Evolutionary conservation across 768 basidiomycete genomes (phyloP).

Genomic region (Cyclocybe cylindracea): DNA sequence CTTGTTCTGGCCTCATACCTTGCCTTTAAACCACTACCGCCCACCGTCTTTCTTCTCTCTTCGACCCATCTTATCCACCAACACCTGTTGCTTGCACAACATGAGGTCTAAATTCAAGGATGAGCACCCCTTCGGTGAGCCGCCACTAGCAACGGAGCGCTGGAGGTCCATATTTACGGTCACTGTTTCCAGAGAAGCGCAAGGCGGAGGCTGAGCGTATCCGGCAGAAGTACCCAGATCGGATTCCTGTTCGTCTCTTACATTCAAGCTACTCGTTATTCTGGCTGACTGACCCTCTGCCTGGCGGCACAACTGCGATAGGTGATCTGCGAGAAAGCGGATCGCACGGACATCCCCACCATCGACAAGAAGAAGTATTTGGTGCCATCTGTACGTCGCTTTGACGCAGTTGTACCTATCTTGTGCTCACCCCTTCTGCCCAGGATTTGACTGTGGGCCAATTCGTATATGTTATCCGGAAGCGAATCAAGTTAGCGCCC

Average conservation of each 20-base stretch:
- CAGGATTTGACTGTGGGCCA: constrained; percentile 97
- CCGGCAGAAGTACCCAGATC: constrained; percentile 97
- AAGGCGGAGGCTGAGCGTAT: constrained; percentile 99
- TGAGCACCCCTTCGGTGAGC: constrained; percentile 96
- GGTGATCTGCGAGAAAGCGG: constrained; percentile 99
- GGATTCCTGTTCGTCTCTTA: constrained; percentile 81
- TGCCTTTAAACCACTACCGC: constrained; percentile 26
- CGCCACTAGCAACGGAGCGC: constrained; percentile 10
- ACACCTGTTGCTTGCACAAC: constrained; percentile 16
- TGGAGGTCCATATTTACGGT: constrained; percentile 10
- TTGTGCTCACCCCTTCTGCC: not conserved
- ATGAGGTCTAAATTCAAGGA: constrained; percentile 99
- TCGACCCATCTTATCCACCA: constrained; percentile 13
- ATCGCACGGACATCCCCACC: constrained; percentile 96
- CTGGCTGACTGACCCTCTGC: not conserved
- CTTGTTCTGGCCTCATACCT: constrained; percentile 26
- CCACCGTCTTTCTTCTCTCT: constrained; percentile 13
- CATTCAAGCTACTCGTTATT: not conserved
- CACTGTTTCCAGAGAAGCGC: constrained; percentile 79
- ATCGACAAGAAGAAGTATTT: constrained; percentile 99
- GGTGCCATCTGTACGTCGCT: constrained; percentile 82
- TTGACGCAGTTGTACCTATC: not conserved
- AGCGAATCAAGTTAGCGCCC: constrained; percentile 98
- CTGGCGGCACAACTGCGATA: constrained; percentile 31
- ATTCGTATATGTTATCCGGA: constrained; percentile 99